Base-by-base conservation (phyloP, 2,329 filamentous ascomycete genomes). In the Clarireedia homoeocarpa region DNA sequence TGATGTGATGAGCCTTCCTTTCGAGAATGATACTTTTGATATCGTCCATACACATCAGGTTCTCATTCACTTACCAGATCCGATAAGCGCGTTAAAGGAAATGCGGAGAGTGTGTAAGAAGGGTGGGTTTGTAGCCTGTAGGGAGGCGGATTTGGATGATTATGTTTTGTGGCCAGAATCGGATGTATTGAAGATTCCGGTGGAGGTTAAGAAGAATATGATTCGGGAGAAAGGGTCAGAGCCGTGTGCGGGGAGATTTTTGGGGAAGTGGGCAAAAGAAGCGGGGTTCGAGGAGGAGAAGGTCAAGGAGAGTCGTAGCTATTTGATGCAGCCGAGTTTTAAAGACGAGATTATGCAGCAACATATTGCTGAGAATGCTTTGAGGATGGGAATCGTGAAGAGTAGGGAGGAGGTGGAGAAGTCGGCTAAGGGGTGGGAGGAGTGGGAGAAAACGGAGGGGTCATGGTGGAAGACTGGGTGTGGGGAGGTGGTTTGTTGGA, bases 11-110 rank as follows among this genome's bases (percentile, higher is more conserved):
- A 42, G 17, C 0, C n/a, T 56, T 2, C 48, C 48, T 10, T 56
- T 56, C 20, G 48, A 52, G 17, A 42, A 56, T 40, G 48, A 34
- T 14, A 40, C 27, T 2, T 56, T 56, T 23, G 48, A 56, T 53
- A 40, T 56, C 4, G 49, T 56, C n/a, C 46, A 56, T 42, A 56
- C 48, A 36, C 54, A 56, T 26, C 54, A 56, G 20, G 23, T 56
- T 4, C 48, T 56, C 4, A 52, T 52, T 10, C 48, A 56, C 24
- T 40, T 56, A 5, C 48, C 48, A 6, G 42, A 56, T 15, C 34
- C 54, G 1, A 40, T 42, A 6, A 2, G 12, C 1, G 54, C 54
- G 4, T 38, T 56, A 6, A 48, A 23, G 24, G 48, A 56, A 20
- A 56, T 56, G 48, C 30, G 5, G 14, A 52, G 54, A 34, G 54